Evolutionary conservation across 169 alveolate species (phyloP).

Genomic region (Plasmodium knowlesi): DNA sequence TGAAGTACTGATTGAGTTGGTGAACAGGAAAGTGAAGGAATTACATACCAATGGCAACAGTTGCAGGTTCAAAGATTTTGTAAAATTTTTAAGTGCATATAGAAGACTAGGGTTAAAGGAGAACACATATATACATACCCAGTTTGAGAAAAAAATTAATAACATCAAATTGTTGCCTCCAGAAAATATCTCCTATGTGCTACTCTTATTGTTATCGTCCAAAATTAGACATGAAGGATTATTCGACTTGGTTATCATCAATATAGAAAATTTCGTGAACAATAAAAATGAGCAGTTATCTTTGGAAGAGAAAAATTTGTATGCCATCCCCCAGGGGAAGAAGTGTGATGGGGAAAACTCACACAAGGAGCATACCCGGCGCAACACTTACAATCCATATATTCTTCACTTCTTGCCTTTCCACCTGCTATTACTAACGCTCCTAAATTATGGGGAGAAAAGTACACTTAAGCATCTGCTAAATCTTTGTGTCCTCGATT

Average conservation of each 20-base stretch:
- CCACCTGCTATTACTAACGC: conserved; percentile 32
- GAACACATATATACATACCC: conserved; percentile 45
- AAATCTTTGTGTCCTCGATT: conserved; percentile 16
- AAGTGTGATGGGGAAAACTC: background rate
- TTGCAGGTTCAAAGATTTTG: conserved; percentile 46
- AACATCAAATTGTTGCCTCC: conserved; percentile 38
- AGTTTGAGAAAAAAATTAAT: conserved; percentile 57
- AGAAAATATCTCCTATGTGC: conserved; percentile 40
- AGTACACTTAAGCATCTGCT: conserved; percentile 12
- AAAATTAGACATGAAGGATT: conserved; percentile 13
- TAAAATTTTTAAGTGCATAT: conserved; percentile 60
- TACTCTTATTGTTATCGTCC: conserved; percentile 18
- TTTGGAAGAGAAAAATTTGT: background rate
- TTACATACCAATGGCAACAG: background rate
- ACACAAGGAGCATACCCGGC: background rate
- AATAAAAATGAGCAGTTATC: background rate
- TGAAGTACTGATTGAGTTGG: conserved; percentile 1
- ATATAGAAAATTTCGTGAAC: conserved; percentile 55
- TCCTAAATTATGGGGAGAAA: conserved; percentile 29
- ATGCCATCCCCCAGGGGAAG: background rate
- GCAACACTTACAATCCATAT: background rate
- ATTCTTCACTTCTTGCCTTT: conserved; percentile 37
- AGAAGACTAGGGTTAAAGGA: conserved; percentile 30
- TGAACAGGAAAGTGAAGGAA: conserved; percentile 24
- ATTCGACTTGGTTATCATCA: conserved; percentile 39